These are phyloP conservation scores for Cystofilobasidium bisporidii DNA, from an alignment of 768 basidiomycete genomes.

Conservation along the genomic window DNA sequence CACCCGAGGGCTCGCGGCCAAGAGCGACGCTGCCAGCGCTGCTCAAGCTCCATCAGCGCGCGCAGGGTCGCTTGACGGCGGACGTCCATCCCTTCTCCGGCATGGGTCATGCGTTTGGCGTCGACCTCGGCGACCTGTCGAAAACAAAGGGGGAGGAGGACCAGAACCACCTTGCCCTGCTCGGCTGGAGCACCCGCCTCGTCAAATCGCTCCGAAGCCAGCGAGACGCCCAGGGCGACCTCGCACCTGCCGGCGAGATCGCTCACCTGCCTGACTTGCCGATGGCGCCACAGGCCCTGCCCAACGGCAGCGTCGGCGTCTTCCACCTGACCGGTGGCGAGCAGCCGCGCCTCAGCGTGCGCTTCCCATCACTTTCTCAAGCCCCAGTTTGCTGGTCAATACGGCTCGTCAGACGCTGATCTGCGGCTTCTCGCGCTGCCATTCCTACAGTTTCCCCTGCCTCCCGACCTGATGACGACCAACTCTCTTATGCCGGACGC, in stretches of 20 bases:
- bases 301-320: too few relatives aligned
- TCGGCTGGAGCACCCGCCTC: slow-evolving; percentile 2
- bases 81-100: not conserved
- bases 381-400: not conserved
- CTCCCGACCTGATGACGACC: not conserved
- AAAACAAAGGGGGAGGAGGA: not conserved
- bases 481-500: not conserved
- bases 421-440: too few relatives aligned
- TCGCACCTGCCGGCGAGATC: not conserved
- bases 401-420: not conserved
- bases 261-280: not conserved
- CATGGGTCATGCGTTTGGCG: not conserved
- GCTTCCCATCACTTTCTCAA: too few relatives aligned
- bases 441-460: not conserved
- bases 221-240: not conserved
- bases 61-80: not conserved
- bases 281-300: too few relatives aligned
- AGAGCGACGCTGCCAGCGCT: not conserved
- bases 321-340: too few relatives aligned
- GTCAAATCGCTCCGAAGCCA: not conserved
- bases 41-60: not conserved
- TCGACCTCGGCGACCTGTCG: not conserved
- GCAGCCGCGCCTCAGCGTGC: too few relatives aligned
- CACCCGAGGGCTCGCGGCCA: not conserved
- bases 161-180: slow-evolving; percentile 3